phyloP scores from a whole-genome alignment of 441 rosid species.

The Rhodomyrtus psidioides region DNA sequence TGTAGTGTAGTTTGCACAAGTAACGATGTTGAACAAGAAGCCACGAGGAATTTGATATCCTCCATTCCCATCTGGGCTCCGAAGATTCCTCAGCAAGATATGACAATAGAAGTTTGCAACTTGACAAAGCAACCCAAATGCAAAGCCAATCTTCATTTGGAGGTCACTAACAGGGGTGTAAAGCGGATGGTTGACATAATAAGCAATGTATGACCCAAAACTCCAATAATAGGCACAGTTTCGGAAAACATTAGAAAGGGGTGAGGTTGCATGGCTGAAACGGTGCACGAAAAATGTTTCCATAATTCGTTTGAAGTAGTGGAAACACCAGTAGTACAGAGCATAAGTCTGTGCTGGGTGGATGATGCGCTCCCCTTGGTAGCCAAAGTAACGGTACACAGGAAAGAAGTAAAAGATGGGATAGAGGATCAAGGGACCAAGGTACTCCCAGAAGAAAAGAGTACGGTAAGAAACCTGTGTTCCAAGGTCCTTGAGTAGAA shows the following conservation, averaged over 20 bases:
- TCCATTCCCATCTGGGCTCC: constrained; percentile 55
- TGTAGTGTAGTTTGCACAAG: constrained; percentile 91
- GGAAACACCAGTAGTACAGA: constrained; percentile 87
- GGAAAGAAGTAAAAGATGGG: constrained; percentile 84
- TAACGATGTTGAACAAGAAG: constrained; percentile 84
- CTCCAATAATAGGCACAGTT: constrained; percentile 94
- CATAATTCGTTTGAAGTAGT: constrained; percentile 87
- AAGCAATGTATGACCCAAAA: constrained; percentile 75
- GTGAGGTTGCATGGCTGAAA: constrained; percentile 90
- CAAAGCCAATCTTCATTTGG: constrained; percentile 90
- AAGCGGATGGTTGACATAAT: constrained; percentile 70
- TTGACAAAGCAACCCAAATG: constrained; percentile 73
- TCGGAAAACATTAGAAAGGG: constrained; percentile 76
- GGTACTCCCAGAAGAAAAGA: constrained; percentile 88
- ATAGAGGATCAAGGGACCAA: constrained; percentile 82
- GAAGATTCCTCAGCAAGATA: constrained; percentile 68
- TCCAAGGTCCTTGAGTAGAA: constrained; percentile 89
- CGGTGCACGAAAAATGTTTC: constrained; percentile 86
- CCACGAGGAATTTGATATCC: constrained; percentile 91
- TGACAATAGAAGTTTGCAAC: constrained; percentile 79
- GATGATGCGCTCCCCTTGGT: constrained; percentile 41
- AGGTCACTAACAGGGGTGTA: constrained; percentile 82
- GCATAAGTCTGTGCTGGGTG: constrained; percentile 92
- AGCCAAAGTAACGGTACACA: constrained; percentile 70
- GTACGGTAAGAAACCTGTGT: constrained; percentile 95